A percentile compares a stretch with the other conserved stretches of the same genome.
Conservation (phyloP, 2,329 filamentous ascomycete species). For the Aspergillus terreus region DNA sequence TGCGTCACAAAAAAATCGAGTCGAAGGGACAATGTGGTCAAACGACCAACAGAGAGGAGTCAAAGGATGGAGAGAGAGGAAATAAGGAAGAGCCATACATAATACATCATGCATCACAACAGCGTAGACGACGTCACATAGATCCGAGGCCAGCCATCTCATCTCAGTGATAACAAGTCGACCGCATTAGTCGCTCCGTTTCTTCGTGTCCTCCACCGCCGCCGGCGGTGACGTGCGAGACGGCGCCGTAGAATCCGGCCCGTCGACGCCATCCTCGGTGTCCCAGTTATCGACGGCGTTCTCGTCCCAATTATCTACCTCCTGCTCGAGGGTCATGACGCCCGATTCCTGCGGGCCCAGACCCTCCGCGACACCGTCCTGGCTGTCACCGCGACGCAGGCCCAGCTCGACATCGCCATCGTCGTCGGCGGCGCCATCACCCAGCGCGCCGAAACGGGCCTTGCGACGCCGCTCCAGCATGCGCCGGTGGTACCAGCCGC, state of each 20-base stretch:
- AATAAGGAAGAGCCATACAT: not conserved
- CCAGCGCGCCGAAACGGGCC: conserved; percentile 68
- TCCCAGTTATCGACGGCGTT: conserved; percentile 68
- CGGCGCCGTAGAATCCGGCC: conserved; percentile 10
- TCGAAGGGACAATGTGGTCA: not conserved
- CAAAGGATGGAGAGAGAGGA: not conserved
- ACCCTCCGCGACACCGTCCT: conserved; percentile 23
- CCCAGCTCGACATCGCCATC: conserved; percentile 71
- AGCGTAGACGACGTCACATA: not conserved
- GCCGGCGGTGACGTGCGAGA: conserved; percentile 20
- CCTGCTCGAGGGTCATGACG: conserved; percentile 67
- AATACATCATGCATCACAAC: not conserved
- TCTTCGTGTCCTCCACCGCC: conserved; percentile 19
- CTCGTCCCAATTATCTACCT: conserved; percentile 93
- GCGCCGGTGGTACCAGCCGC: conserved; percentile 88
- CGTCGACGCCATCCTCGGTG: conserved; percentile 48
- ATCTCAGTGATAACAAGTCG: too few species aligned
- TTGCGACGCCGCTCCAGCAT: conserved; percentile 86
- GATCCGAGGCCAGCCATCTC: too few species aligned
- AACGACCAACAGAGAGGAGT: conserved; percentile 3
- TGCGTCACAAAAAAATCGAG: not conserved
- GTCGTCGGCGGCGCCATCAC: conserved; percentile 42
- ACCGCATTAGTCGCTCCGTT: conserved; percentile 29
- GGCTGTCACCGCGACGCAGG: conserved; percentile 42
- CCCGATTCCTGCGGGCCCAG: conserved; percentile 60